These are phyloP conservation scores for Chloromonas sp. DNA, from an alignment of 163 green algal species.

Conservation along the genomic window DNA sequence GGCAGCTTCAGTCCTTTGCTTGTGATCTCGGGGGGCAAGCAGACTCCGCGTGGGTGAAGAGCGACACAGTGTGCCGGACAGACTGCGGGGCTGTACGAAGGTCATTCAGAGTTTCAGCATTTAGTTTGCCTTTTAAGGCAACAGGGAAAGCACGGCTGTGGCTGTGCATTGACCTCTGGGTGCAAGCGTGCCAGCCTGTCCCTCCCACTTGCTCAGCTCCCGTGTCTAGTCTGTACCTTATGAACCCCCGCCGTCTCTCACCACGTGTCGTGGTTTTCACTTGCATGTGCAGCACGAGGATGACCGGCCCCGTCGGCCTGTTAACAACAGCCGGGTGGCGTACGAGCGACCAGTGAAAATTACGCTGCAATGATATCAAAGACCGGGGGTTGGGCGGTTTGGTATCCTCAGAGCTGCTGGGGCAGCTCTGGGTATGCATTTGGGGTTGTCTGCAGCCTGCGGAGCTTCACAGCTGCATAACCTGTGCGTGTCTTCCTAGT, in stretches of 20 bases:
- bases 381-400: too few species aligned
- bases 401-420: too few species aligned
- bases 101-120: neutral
- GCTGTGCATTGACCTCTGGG: neutral
- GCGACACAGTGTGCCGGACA: neutral
- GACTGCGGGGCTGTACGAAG: neutral
- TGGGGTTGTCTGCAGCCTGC: too few species aligned
- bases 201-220: neutral
- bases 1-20: neutral
- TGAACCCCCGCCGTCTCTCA: neutral
- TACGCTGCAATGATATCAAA: too few species aligned
- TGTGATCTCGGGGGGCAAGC: neutral
- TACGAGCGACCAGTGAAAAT: constrained; percentile 14
- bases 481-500: too few species aligned
- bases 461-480: too few species aligned
- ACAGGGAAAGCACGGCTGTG: too few species aligned
- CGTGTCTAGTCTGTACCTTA: too few species aligned
- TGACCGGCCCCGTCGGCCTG: constrained; percentile 1
- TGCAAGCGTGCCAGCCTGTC: neutral
- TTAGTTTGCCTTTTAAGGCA: neutral
- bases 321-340: neutral
- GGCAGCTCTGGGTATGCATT: too few species aligned
- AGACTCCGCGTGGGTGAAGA: neutral
- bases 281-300: constrained; percentile 9
- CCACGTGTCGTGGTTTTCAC: neutral